Base-by-base conservation (phyloP, 2,329 filamentous ascomycete genomes). In the Penicillium expansum region DNA sequence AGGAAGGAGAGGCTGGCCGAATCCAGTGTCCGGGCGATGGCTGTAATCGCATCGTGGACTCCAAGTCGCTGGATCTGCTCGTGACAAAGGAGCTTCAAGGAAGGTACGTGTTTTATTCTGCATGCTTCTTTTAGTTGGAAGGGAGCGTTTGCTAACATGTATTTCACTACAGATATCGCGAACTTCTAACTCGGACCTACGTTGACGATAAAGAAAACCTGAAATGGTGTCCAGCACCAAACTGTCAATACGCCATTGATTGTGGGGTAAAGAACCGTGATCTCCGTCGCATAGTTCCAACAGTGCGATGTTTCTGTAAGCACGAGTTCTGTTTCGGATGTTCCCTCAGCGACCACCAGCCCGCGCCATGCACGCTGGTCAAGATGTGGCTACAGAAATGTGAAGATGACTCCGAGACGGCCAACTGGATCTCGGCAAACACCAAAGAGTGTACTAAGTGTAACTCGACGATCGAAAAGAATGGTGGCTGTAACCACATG, bases 371-470 rank as follows among this genome's bases (percentile, higher is more conserved):
- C 73, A 83, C 86, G 27, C 77, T 99, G 50, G 93, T 97, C 50
- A 97, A 94, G 82, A 88, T 85, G 71, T 99, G 94, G 94, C 76
- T 99, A 13, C 96, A 97, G 80, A 99, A 99, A 73, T 99, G 94
- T 71, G 94, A 94, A 56, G 94, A 99, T 72, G 94, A 99, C 70
- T 96, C 91, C 0, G 94, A 99, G 74, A 99, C 94, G 0, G 93
- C 94, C 4, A 99, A 99, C 74, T 99, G 94, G 94, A 99, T 99
- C 61, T 97, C 93, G 0, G 94, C 94, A 45, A 96, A 99, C 74
- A 99, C 94, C 2, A 99, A 99, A 72, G 94, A 99, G 74, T 99
- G 94, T 63, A 93, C 94, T 0, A 94, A 90, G 72, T 99, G 94
- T 75, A 86, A 91, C 66, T 97, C 93, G 2, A 99, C 94, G 0